These are phyloP conservation scores for Lolium rigidum DNA, from an alignment of 176 grass and related monocot genomes.

Conservation along the genomic window DNA sequence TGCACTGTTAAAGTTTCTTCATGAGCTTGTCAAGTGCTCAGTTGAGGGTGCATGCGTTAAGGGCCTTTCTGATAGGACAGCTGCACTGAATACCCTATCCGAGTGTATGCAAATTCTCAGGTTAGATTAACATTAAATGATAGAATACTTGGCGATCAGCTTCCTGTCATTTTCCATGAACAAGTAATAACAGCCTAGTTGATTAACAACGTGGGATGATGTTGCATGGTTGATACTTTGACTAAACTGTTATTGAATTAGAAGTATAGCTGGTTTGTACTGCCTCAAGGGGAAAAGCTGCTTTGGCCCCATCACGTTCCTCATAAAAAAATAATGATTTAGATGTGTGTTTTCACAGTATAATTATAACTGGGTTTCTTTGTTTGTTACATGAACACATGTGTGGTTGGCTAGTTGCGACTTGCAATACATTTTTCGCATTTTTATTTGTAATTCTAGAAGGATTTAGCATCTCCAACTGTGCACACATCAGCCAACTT, in stretches of 20 bases:
- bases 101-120: slow-evolving; percentile 80
- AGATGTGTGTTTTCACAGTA: neutral
- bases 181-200: slow-evolving; percentile 29
- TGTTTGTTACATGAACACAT: slow-evolving; percentile 18
- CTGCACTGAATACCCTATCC: slow-evolving; percentile 48
- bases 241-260: neutral
- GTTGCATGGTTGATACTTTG: neutral
- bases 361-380: neutral
- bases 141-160: slow-evolving; percentile 10
- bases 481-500: slow-evolving; percentile 1
- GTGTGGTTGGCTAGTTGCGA: neutral
- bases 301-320: neutral
- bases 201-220: slow-evolving; percentile 9
- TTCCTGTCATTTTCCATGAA: neutral
- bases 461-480: neutral
- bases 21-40: slow-evolving; percentile 55
- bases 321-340: neutral
- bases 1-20: slow-evolving; percentile 73
- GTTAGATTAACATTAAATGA: slow-evolving; percentile 69
- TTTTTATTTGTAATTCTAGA: neutral
- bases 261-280: neutral
- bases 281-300: neutral
- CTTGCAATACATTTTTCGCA: neutral
- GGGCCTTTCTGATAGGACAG: slow-evolving; percentile 33
- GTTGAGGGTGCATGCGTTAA: slow-evolving; percentile 49